Base-by-base conservation (phyloP, 768 basidiomycete genomes). In the Hydnum rufescens region DNA sequence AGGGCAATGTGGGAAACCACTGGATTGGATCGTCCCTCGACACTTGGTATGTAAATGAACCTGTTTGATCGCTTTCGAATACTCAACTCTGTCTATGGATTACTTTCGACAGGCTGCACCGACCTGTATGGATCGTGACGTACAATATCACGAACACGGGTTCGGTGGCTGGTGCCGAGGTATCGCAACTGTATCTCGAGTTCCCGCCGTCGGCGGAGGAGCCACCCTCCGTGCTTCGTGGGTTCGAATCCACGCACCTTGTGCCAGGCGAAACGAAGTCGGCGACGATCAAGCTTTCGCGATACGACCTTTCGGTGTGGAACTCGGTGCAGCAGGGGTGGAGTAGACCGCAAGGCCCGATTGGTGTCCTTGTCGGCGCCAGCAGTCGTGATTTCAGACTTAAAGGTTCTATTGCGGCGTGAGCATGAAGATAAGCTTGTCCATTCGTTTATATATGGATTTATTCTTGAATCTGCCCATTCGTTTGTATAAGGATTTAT, bases 121-220 rank as follows among this genome's bases (percentile, higher is more conserved):
- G 55, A 16, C 26, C 31, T 13, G 42, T 22, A 5, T 54, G 42
- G 22, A 26, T 22, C 3, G 49, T 57, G 30, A 49, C 42, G 23
- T 57, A 60, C 23, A 44, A 43, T 29, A 50, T 63, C 23, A 49
- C 47, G 16, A 63, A 63, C 55, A 54, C 34, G 16, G 61, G 61
- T 5, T 19, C 5, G 4, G 32, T 59, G 19, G 53, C 49, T 30
- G 62, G 60, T 2, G 23, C 51, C 49, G 61, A 58, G 42, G 57
- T 59, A 28, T 56, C 59, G 6, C 59, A 60, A 46, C 28, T 61
- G 19, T 61, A 60, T 52, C 57, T 61, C 5, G 43, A 48, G 22
- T 57, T 51, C 48, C 60, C 60, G 8, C 28, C 53, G 13, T 53
- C 52, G 3, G 51, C 47, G 2, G 44, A 52, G 28, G 52, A 51